Base-by-base conservation (phyloP, 208 protist genomes). In the Kentomonas sorsogonicus region DNA sequence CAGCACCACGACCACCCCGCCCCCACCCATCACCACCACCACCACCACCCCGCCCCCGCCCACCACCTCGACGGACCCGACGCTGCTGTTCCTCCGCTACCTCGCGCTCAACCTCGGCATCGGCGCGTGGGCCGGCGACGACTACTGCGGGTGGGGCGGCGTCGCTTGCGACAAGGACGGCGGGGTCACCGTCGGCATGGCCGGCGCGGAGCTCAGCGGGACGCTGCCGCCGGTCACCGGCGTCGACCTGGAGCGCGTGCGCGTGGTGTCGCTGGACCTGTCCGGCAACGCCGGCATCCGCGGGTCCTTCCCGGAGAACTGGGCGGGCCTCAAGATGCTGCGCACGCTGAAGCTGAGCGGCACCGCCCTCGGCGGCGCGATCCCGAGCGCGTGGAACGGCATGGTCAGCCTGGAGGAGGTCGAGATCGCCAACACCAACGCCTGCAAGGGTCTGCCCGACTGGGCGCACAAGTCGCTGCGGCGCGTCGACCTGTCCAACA, bases 221-320 rank as follows among this genome's bases (percentile, higher is more conserved):
- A 31, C 34, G 15, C 6, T 47, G 6, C 59, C 59, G 13, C n/a
- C 16, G n/a, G 2, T 9, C 31, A 26, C 33, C 0, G 41, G 41
- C 16, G n/a, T n/a, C n/a, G n/a, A n/a, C n/a, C n/a, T n/a, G n/a
- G 13, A 16, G 10, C 3, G 25, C 27, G 36, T 44, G 33, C 31
- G 29, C 31, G 33, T 60, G 3, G 61, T 59, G n/a, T 59, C 52
- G 31, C 48, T 67, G 29, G 53, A 67, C 53, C n/a, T 67, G 38
- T 60, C 52, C 25, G 25, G 47, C 61, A 67, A 67, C 61, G 23
- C 45, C 4, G 61, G 53, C 20, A 44, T 67, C 25, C n/a, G 22
- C 36, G 53, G 44, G 34, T 15, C n/a, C 48, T 67, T 67, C 36
- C 33, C 25, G 22, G 22, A 34, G 10, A 45, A 39, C 53, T 67